Evolutionary conservation across 139 green algal species (phyloP).

Genomic region (Yamagishiella unicocca): DNA sequence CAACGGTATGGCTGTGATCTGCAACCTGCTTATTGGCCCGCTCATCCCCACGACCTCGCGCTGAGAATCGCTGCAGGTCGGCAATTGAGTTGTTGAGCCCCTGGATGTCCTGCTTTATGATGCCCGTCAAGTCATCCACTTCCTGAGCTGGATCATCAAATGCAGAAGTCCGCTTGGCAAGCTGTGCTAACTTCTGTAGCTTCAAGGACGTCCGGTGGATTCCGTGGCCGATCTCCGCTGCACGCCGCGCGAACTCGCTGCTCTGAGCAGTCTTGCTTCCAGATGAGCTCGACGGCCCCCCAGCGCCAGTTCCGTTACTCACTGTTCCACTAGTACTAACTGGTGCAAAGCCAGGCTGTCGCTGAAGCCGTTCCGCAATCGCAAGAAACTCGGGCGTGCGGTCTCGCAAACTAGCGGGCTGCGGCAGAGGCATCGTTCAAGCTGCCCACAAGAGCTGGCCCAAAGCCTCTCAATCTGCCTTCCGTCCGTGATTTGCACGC

Average conservation of each 20-base stretch:
- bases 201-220: conserved; percentile 96
- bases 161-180: conserved; percentile 96
- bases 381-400: conserved; percentile 74
- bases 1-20: conserved; percentile 90
- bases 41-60: conserved; percentile 14
- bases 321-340: neutral
- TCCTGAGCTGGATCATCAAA: conserved; percentile 97
- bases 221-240: conserved; percentile 88
- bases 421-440: conserved; percentile 38
- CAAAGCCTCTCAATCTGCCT: too few species aligned
- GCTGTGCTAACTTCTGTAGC: conserved; percentile 92
- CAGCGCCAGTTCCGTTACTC: conserved; percentile 9
- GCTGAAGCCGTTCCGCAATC: conserved; percentile 66
- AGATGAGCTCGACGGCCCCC: neutral
- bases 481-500: too few species aligned
- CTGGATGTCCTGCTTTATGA: conserved; percentile 95
- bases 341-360: conserved; percentile 56
- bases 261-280: conserved; percentile 55
- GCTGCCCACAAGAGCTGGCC: too few species aligned
- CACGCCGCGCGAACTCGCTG: conserved; percentile 89
- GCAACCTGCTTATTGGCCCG: conserved; percentile 83
- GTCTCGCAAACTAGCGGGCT: conserved; percentile 58
- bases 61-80: conserved; percentile 73
- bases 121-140: conserved; percentile 92
- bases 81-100: conserved; percentile 86